Percentiles rank a stretch among this genome's conserved stretches.
Conservation (phyloP, 495 filamentous ascomycete species). For the Daldinia vernicosa region DNA sequence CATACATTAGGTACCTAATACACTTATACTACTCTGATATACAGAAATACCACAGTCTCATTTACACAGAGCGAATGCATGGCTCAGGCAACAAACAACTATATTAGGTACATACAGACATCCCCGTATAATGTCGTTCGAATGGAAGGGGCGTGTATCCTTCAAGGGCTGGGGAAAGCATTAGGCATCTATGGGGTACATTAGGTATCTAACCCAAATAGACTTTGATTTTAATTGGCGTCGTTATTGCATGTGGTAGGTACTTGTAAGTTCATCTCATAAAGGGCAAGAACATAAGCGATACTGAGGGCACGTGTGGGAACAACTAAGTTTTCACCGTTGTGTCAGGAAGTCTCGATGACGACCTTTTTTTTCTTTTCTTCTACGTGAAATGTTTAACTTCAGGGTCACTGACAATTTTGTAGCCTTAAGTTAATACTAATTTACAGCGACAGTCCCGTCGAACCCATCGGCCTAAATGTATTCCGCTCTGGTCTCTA, state of each 20-base stretch:
- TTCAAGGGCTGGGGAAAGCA: not conserved
- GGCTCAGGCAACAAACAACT: not conserved
- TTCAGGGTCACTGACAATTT: not conserved
- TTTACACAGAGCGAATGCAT: not conserved
- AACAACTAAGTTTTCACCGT: constrained; percentile 19
- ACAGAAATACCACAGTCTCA: too few species aligned
- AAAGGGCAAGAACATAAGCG: not conserved
- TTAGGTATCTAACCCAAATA: not conserved
- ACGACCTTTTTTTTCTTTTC: not conserved
- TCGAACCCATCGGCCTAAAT: not conserved
- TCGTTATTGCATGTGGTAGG: not conserved
- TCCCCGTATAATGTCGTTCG: not conserved
- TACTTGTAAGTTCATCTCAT: not conserved
- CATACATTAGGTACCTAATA: not conserved
- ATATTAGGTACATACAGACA: not conserved
- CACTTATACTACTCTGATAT: too few species aligned
- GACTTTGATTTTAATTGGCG: not conserved
- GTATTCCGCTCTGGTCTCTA: not conserved
- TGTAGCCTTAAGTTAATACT: not conserved
- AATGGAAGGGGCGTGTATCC: not conserved
- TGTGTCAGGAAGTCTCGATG: constrained; percentile 14
- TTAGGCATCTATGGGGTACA: not conserved
- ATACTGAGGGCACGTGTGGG: not conserved
- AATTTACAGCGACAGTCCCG: not conserved
- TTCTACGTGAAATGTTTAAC: not conserved